Evolutionary conservation across 805 yeast genomes (phyloP), one percentile per base, ranked within the genome.

Genomic region (Ogataea henricii): DNA sequence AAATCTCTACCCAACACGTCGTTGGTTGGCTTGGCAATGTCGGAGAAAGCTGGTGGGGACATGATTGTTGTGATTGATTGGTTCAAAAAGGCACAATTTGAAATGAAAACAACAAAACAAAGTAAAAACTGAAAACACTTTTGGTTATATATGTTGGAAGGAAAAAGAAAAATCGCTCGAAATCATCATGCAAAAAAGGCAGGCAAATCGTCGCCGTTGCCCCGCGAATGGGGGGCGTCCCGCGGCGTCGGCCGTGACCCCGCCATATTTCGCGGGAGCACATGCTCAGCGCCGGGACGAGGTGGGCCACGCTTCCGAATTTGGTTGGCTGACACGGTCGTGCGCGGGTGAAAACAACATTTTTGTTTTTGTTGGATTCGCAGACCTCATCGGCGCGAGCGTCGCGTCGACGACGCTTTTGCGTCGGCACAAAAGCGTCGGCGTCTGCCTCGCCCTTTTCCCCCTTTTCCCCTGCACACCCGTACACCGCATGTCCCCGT

Each of bases 31-130:
- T 90, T 91, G 69, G 95, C 85, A 66, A 94, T 87, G 74, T 91
- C 97, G 58, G 96, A 82, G 81, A 85, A 92, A 67, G 92, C 89
- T 64, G 94, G 89, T 60, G 94, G 94, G 59, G 88, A 79, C 88
- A 85, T 83, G 64, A 6, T 56, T 70, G 18, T 29, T 41, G 41
- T 18, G 29, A 9, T 35, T 20, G 41, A 12, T 35, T 36, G 20
- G 23, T 33, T 14, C 14, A 23, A 14, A 14, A 6, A 33, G n/a
- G 40, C 10, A 21, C 36, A 40, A 42, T 34, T 42, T 30, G 4
- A 12, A 12, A 16, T 7, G 14, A 14, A 16, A n/a, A 34, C 7
- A 23, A 33, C n/a, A 8, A 6, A 18, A 42, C 33, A 32, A 42
- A 23, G 8, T 4, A 16, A 30, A 23, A 6, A 9, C 6, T 18